These are phyloP conservation scores for Sesbania bispinosa DNA, from an alignment of 306 rosid species.

Conservation along the genomic window DNA sequence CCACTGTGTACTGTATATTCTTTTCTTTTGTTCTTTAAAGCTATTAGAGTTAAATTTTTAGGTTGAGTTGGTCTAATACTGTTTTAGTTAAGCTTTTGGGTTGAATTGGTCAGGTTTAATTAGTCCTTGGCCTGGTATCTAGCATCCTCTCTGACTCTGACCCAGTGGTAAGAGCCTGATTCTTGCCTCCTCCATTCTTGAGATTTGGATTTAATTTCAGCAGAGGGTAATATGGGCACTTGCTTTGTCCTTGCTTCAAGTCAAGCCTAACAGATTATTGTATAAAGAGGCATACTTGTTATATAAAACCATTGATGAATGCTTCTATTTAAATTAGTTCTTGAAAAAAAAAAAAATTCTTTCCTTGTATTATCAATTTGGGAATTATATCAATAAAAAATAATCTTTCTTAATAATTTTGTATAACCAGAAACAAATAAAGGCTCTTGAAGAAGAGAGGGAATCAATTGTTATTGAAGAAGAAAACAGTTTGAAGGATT, in stretches of 20 bases:
- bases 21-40: too few relatives aligned
- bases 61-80: background rate
- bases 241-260: background rate
- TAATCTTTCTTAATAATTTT: background rate
- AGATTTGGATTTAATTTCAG: background rate
- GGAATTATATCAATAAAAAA: background rate
- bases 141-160: background rate
- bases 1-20: too few relatives aligned
- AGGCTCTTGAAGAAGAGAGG: slow-evolving; percentile 74
- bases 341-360: background rate
- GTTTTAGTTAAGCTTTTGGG: too few relatives aligned
- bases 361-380: slow-evolving; percentile 10
- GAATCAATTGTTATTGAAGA: slow-evolving; percentile 89
- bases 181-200: background rate
- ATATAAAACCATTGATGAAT: background rate
- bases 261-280: background rate
- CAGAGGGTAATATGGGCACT: background rate
- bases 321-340: slow-evolving; percentile 11
- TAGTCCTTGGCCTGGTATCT: background rate
- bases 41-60: too few relatives aligned
- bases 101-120: background rate
- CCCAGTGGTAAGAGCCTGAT: background rate
- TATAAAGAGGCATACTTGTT: background rate
- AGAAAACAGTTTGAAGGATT: slow-evolving; percentile 80
- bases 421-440: slow-evolving; percentile 67